phyloP scores from a whole-genome alignment of 148 eudicot species.

The Mesembryanthemum crystallinum region DNA sequence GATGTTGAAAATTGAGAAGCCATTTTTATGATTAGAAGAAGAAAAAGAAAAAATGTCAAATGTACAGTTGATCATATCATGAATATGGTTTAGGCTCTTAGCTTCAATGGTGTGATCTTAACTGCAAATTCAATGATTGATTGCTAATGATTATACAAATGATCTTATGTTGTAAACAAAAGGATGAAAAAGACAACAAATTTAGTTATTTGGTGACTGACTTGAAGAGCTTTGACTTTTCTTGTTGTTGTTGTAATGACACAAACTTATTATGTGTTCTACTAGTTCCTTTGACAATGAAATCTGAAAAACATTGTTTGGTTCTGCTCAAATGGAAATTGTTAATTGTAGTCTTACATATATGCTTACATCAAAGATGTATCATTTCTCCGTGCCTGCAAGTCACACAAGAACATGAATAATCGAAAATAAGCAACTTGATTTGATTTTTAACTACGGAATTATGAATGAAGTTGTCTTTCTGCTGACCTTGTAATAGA shows the following conservation, averaged over 20 bases:
- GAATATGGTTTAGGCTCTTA: not conserved
- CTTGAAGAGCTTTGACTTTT: slow-evolving; percentile 22
- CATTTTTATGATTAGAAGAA: not conserved
- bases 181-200: not conserved
- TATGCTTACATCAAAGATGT: slow-evolving; percentile 24
- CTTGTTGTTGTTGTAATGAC: slow-evolving; percentile 16
- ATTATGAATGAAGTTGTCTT: slow-evolving; percentile 5
- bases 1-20: not conserved
- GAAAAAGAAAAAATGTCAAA: not conserved
- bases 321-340: slow-evolving; percentile 4
- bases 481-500: slow-evolving; percentile 17
- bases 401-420: slow-evolving; percentile 23
- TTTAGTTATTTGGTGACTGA: not conserved
- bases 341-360: slow-evolving; percentile 20
- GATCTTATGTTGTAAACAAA: not conserved
- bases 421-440: slow-evolving; percentile 24
- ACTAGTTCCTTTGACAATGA: slow-evolving; percentile 6
- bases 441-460: slow-evolving; percentile 6
- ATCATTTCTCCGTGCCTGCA: slow-evolving; percentile 9
- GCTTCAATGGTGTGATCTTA: slow-evolving; percentile 20
- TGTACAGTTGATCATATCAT: slow-evolving; percentile 9
- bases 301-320: slow-evolving; percentile 11
- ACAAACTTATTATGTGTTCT: slow-evolving; percentile 7
- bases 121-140: slow-evolving; percentile 13
- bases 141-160: slow-evolving; percentile 11